Conservation (phyloP, 176 grass and related monocot species). For the Luzula sylvatica region DNA sequence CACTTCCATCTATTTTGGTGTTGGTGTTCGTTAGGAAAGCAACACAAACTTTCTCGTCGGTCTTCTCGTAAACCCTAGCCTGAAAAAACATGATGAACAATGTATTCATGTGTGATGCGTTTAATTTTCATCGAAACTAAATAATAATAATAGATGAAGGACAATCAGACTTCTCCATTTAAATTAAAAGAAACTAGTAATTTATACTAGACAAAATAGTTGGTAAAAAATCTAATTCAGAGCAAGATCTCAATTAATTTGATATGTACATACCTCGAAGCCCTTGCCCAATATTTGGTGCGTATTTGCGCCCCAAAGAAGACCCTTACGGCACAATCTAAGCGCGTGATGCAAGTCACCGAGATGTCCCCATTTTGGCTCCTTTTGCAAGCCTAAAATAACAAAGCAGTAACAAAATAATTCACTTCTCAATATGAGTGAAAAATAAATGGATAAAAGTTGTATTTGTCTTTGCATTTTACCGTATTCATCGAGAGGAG, state of each 20-base stretch:
- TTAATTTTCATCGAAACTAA: too few relatives aligned
- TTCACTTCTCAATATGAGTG: not conserved
- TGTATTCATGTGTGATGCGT: too few relatives aligned
- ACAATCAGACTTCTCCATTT: not conserved
- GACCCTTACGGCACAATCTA: constrained; percentile 43
- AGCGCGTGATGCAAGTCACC: constrained; percentile 56
- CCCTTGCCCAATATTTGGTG: constrained; percentile 23
- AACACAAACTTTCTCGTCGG: constrained; percentile 49
- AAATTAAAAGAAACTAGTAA: not conserved
- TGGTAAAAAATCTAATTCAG: not conserved
- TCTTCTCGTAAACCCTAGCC: constrained; percentile 42
- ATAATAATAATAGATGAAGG: constrained; percentile 1
- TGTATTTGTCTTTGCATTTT: not conserved
- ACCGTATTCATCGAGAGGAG: constrained; percentile 88
- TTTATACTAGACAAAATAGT: not conserved
- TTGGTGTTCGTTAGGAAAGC: constrained; percentile 80
- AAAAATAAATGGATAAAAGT: not conserved
- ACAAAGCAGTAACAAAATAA: not conserved
- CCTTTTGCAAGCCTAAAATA: constrained; percentile 53
- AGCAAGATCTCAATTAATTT: too few relatives aligned
- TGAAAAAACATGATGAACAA: constrained; percentile 16
- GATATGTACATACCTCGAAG: constrained; percentile 30
- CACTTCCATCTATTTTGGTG: constrained; percentile 40
- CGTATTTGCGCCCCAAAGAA: constrained; percentile 40
- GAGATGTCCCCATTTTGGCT: constrained; percentile 85